A percentile compares a stretch with the other conserved stretches of the same genome.
These are phyloP conservation scores for Vigna mungo DNA, from an alignment of 306 rosid genomes.

Conservation along the genomic window DNA sequence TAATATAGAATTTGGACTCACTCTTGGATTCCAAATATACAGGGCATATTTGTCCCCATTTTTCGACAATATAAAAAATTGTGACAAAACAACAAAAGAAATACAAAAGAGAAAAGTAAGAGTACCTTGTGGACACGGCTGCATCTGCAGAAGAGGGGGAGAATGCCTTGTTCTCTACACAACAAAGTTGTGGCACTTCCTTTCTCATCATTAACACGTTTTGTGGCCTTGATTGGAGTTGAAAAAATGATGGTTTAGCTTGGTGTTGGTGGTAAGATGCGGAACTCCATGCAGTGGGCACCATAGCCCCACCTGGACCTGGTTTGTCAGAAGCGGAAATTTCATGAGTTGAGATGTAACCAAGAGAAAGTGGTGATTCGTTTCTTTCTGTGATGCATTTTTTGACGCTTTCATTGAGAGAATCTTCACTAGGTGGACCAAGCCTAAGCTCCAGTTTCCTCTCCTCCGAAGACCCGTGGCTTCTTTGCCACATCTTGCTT, in stretches of 20 bases:
- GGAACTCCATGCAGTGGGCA: conserved; percentile 27
- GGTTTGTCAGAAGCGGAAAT: conserved; percentile 40
- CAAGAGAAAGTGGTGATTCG: conserved; percentile 58
- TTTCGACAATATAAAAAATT: background rate
- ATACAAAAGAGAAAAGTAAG: conserved; percentile 34
- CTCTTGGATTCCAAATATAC: too few relatives aligned
- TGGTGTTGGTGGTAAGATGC: conserved; percentile 46
- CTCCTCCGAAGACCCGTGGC: conserved; percentile 63
- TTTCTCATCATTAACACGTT: conserved; percentile 49
- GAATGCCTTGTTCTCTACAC: conserved; percentile 60
- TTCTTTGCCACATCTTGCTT: conserved; percentile 51
- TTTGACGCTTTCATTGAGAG: conserved; percentile 38
- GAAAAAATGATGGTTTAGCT: conserved; percentile 53
- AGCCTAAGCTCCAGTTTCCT: conserved; percentile 84
- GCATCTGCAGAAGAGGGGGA: conserved; percentile 61
- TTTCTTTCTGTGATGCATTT: conserved; percentile 47
- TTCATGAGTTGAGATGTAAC: conserved; percentile 53
- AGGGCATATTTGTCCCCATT: background rate
- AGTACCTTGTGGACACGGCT: conserved; percentile 77
- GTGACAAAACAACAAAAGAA: background rate
- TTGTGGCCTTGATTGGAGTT: conserved; percentile 46
- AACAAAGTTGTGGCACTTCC: conserved; percentile 57
- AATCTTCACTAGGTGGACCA: conserved; percentile 85
- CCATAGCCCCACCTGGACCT: conserved; percentile 5
- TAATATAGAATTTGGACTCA: too few relatives aligned